Conservation (phyloP, 176 grass and related monocot species). For the Aegilops umbellulata region DNA sequence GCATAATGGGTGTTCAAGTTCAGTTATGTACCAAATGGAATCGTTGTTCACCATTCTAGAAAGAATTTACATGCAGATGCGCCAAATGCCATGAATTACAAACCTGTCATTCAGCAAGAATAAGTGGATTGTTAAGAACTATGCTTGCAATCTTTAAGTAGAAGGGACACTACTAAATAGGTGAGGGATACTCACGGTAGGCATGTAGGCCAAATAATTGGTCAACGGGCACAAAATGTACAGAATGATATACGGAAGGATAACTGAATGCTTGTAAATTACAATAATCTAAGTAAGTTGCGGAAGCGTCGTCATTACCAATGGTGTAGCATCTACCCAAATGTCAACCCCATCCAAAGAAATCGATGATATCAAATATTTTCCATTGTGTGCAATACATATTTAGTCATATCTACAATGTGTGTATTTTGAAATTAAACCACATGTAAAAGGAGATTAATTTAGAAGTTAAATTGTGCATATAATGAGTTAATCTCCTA, state of each 20-base stretch:
- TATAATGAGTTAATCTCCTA: neutral
- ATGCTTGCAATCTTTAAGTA: too few relatives aligned
- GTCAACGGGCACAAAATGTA: neutral
- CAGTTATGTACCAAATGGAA: too few relatives aligned
- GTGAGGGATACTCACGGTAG: neutral
- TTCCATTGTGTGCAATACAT: neutral
- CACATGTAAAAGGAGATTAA: too few relatives aligned
- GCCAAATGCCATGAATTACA: too few relatives aligned
- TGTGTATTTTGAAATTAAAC: too few relatives aligned
- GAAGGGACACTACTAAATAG: too few relatives aligned
- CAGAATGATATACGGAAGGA: slow-evolving; percentile 11
- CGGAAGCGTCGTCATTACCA: neutral
- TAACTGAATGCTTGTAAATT: neutral
- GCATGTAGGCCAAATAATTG: neutral
- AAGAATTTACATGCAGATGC: too few relatives aligned
- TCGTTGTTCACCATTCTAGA: too few relatives aligned
- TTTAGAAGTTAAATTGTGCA: neutral
- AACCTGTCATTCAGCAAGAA: too few relatives aligned
- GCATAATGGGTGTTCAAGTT: too few relatives aligned
- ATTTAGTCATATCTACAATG: neutral
- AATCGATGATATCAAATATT: neutral
- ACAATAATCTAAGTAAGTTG: neutral
- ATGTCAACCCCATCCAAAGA: neutral
- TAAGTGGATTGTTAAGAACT: too few relatives aligned
- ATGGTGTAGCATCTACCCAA: neutral